Evolutionary conservation across 225 moss, liverwort and hornwort genomes (phyloP), one percentile per base, ranked within the genome.

Genomic region (Thuidium tamariscinum): DNA sequence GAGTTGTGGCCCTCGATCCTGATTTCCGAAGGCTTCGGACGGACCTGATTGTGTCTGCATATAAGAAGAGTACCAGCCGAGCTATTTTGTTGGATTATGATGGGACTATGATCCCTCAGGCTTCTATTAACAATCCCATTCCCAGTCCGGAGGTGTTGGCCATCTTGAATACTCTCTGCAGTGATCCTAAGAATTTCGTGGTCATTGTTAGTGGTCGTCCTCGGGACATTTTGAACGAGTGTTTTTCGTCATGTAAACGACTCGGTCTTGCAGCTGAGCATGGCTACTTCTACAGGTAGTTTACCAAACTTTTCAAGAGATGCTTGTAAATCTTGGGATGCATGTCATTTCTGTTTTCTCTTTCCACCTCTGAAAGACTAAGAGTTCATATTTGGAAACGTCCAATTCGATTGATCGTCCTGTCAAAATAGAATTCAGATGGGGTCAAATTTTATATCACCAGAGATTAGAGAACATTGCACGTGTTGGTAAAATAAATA

Each of bases 191-290:
- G 46, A 97, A 97, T 82, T 91, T 94, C 60, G 96, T 97, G 44
- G 96, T 95, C 72, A 96, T 97, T 55, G 96, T 97, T 14, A 97
- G 97, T 86, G 97, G 97, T 26, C 92, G 97, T 57, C 94, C 93
- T 65, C 97, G 96, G 12, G 30, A 54, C n/a, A 91, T 91, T 60
- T 73, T 97, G 77, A 88, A 93, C 19, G 86, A 93, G 79, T 97
- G 97, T 88, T 96, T 97, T 81, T 88, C 89, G 36, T 90, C 93
- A 12, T 97, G 97, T 83, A 77, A 94, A 74, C 86, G 87, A 39
- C 91, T 97, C 54, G 97, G 97, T 52, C 92, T 97, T 82, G 97
- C 97, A 18, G 97, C 97, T 39, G 97, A 97, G 89, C 97, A 97
- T 86, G 97, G 97, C 73, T 97, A 92, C 84, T 96, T 90, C 55